These are phyloP conservation scores for Sphaerosporella brunnea DNA, from an alignment of 495 filamentous ascomycete genomes.

Conservation along the genomic window DNA sequence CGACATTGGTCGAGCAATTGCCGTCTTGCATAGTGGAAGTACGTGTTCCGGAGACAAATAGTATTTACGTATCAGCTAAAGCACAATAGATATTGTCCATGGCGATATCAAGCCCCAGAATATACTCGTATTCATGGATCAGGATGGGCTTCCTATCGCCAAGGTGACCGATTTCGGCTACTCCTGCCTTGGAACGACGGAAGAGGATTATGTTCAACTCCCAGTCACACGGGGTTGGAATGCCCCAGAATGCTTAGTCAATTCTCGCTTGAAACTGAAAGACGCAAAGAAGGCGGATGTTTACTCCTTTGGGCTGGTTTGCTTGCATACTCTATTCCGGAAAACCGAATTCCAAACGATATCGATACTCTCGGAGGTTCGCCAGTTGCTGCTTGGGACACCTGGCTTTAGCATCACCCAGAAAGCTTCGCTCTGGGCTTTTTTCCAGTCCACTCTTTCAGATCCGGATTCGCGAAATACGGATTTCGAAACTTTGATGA, in stretches of 20 bases:
- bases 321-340: slow-evolving; percentile 19
- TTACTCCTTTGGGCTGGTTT: slow-evolving; percentile 21
- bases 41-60: background rate
- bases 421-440: background rate
- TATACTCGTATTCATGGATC: slow-evolving; percentile 23
- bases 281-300: slow-evolving; percentile 16
- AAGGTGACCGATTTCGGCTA: slow-evolving; percentile 28
- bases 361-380: background rate
- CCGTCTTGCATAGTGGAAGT: slow-evolving; percentile 5
- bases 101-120: slow-evolving; percentile 28
- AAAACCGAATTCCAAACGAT: background rate
- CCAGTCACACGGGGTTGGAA: slow-evolving; percentile 1
- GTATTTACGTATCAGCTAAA: background rate
- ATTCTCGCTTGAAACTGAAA: background rate
- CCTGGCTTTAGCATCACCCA: background rate
- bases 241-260: slow-evolving; percentile 3
- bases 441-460: background rate
- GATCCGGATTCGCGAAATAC: background rate
- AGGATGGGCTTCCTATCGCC: slow-evolving; percentile 7
- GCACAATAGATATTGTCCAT: slow-evolving; percentile 20
- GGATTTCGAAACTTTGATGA: background rate
- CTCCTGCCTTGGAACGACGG: slow-evolving; percentile 8
- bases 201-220: background rate
- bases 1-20: slow-evolving; percentile 5
- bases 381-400: background rate